Base-by-base conservation (phyloP, 257 asterid species). In the Ilex asprella region DNA sequence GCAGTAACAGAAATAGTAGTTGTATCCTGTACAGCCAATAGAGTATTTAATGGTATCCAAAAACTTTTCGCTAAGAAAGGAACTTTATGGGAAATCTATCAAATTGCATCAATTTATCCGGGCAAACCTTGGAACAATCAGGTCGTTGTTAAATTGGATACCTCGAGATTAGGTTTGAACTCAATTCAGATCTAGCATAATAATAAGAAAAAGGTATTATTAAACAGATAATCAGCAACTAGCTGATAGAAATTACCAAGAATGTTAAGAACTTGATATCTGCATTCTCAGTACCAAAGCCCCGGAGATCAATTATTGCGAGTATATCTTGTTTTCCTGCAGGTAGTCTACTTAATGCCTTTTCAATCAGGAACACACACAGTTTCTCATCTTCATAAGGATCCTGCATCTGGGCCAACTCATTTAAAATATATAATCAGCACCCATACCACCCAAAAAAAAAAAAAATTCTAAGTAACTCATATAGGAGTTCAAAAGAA, bases 211-310 rank as follows among this genome's bases (percentile, higher is more conserved):
- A 35, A 35, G 2, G 49, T 6, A 64, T 53, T 46, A 16, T 21
- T 3, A 11, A 30, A 65, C 31, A 39, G 30, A 63, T 46, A 51
- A 32, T 35, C 6, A 47, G 30, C 30, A 46, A 44, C 60, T 7
- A 58, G 43, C 43, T 41, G 35, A 15, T 52, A 54, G 60, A 57
- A 60, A 56, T 70, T 84, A 91, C 98, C 99, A 92, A 80, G 78
- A 89, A 92, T 2, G 93, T 70, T n/a, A 83, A 59, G 81, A 89
- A 89, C 69, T 75, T 86, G 47, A 92, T 74, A 77, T 89, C 99
- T 16, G 95, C 84, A 73, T 92, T 89, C 74, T 78, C 76, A 13
- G 80, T 58, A 59, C 82, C 71, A 64, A 89, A 92, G 11, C 85
- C 86, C 55, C 87, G 75, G 30, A 89, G 93, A 81, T 92, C 95